Base-by-base conservation (phyloP, 306 rosid species). In the Trifolium repens region DNA sequence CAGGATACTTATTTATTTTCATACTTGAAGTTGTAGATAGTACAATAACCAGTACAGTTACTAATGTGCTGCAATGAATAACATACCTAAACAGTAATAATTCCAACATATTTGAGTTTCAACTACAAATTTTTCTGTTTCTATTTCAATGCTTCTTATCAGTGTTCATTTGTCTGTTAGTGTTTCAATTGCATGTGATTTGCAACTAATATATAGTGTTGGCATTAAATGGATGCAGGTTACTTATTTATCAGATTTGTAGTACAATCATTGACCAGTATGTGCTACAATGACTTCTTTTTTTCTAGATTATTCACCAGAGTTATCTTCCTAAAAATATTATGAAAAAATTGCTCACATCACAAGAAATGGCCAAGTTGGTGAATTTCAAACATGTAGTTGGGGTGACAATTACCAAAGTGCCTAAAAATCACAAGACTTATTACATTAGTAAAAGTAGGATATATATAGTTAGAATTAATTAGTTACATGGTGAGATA, bases 401-500 rank as follows among this genome's bases (percentile, higher is more conserved):
- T 12, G n/a, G 1, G 9, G 70, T 47, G 8, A 19, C 71, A 52
- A 35, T 37, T 35, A 13, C 11, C 81, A 24, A 26, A 53, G 69
- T 34, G 44, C 13, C 73, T 69, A 62, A 62, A 32, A 44, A 24
- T 24, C 59, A 50, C 16, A 69, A 62, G 44, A 64, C 34, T 57
- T 14, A 39, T 73, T 67, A 58, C 72, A 64, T 76, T 66, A 62
- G 47, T 37, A 75, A 72, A 66, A 40, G 47, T 72, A 69, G 35
- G 58, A 62, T 34, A 71, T 46, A 24, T 46, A 24, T 59, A 79
- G 88, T 86, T 78, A 88, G 87, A 46, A 26, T 11, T 7, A 57
- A 72, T 66, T 74, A 85, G 88, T 84, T 84, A 88, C 86, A 82
- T 19, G 58, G 74, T 72, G 75, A 52, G 32, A 17, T 74, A 80